These are phyloP conservation scores for Mycena latifolia DNA, from an alignment of 768 basidiomycete genomes.

Conservation along the genomic window DNA sequence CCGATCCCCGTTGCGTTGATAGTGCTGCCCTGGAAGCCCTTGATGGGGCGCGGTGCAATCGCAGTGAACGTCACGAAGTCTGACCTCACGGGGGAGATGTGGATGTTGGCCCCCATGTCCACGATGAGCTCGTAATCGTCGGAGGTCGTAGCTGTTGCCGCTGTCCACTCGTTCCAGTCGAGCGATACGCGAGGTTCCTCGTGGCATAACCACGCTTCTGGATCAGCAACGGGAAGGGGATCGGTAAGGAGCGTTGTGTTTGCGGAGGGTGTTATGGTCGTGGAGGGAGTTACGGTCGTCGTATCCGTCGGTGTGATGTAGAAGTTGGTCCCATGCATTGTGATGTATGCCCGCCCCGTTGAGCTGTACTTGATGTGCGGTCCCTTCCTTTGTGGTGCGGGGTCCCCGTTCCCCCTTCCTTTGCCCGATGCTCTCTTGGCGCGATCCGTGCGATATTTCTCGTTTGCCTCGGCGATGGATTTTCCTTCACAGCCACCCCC, in stretches of 20 bases:
- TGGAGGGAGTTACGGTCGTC: not conserved
- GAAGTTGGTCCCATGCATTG: not conserved
- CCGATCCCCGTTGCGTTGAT: conserved; percentile 10
- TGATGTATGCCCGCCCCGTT: not conserved
- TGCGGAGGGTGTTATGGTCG: not conserved
- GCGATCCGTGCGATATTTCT: not conserved
- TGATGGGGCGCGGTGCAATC: not conserved
- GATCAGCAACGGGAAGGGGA: not conserved
- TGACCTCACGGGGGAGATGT: not conserved
- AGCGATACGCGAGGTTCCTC: not conserved
- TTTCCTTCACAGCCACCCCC: too few species aligned
- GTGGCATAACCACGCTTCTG: not conserved
- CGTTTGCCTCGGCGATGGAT: too few species aligned
- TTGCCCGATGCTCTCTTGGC: not conserved
- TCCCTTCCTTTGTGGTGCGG: too few species aligned
- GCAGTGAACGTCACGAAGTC: not conserved
- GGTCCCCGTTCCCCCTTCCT: not conserved
- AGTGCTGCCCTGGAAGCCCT: conserved; percentile 7
- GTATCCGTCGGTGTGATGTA: not conserved
- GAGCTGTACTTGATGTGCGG: too few species aligned
- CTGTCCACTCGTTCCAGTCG: not conserved
- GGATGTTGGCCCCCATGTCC: not conserved
- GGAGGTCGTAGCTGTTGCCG: not conserved
- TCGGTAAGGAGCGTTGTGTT: not conserved
- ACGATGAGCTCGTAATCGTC: not conserved